Percentiles rank a stretch among this genome's conserved stretches.
Conservation (phyloP, 345 rosid species). For the Turritis glabra region DNA sequence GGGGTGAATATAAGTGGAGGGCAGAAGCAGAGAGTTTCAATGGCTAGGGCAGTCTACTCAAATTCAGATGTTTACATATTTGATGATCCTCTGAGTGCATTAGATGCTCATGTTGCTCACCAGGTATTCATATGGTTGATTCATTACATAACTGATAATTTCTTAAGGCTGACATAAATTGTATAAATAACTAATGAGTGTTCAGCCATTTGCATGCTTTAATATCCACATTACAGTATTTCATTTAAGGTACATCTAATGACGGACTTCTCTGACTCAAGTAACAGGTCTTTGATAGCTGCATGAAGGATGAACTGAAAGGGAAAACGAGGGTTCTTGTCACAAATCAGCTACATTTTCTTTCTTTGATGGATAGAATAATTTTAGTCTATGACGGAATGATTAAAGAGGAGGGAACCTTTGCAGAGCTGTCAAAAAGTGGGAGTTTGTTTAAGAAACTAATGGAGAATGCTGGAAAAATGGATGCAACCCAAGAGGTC, state of each 20-base stretch:
- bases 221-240: not conserved
- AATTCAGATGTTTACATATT: conserved; percentile 87
- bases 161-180: not conserved
- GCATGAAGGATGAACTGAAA: conserved; percentile 75
- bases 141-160: not conserved
- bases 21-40: conserved; percentile 97
- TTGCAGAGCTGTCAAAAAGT: conserved; percentile 71
- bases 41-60: conserved; percentile 98
- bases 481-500: conserved; percentile 63
- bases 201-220: not conserved
- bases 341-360: conserved; percentile 96
- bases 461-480: conserved; percentile 97
- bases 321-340: conserved; percentile 90
- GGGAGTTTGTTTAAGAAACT: conserved; percentile 77
- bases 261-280: conserved; percentile 7
- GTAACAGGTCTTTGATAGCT: conserved; percentile 82
- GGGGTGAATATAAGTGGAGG: conserved; percentile 99
- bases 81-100: conserved; percentile 97
- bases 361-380: conserved; percentile 83
- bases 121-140: conserved; percentile 51
- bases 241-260: not conserved
- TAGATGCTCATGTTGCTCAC: conserved; percentile 90
- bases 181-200: not conserved
- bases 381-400: conserved; percentile 71
- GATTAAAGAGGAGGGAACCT: conserved; percentile 88